A percentile compares a stretch with the other conserved stretches of the same genome.
Evolutionary conservation across 306 rosid species (phyloP).

Genomic region (Acacia acuminata): DNA sequence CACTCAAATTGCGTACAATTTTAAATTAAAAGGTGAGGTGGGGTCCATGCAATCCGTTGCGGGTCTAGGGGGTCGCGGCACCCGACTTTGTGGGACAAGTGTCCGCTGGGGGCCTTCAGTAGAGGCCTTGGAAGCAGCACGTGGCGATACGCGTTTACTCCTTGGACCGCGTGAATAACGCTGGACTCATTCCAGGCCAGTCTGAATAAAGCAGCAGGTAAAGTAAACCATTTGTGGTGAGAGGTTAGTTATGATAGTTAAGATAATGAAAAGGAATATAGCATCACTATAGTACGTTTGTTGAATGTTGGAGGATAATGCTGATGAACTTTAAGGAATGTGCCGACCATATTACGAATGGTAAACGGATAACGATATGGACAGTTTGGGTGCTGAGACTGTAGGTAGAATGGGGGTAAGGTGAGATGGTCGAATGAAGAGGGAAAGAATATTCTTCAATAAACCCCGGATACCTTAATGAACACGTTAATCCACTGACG

Average conservation of each 20-base stretch:
- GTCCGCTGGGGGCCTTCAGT: neutral
- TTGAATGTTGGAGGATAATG: constrained; percentile 35
- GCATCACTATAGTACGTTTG: neutral
- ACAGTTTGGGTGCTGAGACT: neutral
- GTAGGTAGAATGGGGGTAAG: neutral
- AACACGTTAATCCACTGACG: neutral
- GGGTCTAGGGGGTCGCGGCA: too few species aligned
- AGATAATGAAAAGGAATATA: constrained; percentile 27
- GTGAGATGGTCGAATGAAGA: neutral
- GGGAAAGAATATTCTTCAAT: constrained; percentile 24
- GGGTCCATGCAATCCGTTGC: constrained; percentile 32
- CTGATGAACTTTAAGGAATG: neutral
- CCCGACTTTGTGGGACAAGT: constrained; percentile 1
- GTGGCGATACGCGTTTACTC: constrained; percentile 17
- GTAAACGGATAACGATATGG: constrained; percentile 14
- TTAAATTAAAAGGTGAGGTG: neutral
- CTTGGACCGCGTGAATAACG: constrained; percentile 10
- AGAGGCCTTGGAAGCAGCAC: neutral
- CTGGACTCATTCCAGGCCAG: neutral
- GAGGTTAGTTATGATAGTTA: too few species aligned
- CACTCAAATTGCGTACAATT: neutral
- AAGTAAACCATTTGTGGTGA: neutral
- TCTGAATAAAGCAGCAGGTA: neutral
- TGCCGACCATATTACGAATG: constrained; percentile 38
- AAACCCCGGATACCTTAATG: neutral